Evolutionary conservation across 176 grass and related monocot species (phyloP).

Genomic region (Canna indica): DNA sequence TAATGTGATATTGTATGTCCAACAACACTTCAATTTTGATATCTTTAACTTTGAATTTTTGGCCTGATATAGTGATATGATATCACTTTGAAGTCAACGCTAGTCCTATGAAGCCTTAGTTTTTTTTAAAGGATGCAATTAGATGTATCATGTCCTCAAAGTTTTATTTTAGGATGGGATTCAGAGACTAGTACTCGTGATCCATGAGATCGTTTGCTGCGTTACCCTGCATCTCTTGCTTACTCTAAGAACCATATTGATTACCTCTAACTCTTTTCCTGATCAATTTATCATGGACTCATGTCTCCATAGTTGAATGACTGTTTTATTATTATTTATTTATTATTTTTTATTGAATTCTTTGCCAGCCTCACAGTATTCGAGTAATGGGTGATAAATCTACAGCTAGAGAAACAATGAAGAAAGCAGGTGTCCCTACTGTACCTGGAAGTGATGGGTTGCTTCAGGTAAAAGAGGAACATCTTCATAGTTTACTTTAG

Average conservation of each 20-base stretch:
- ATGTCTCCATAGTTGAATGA: not conserved
- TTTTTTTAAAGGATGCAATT: too few relatives aligned
- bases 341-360: too few relatives aligned
- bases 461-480: constrained; percentile 27
- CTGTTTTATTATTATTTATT: too few relatives aligned
- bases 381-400: constrained; percentile 48
- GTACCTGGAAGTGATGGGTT: constrained; percentile 44
- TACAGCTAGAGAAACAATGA: constrained; percentile 52
- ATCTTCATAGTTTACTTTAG: too few relatives aligned
- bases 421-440: constrained; percentile 48
- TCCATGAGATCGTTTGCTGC: not conserved
- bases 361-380: constrained; percentile 38
- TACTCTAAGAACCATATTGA: not conserved
- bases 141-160: too few relatives aligned
- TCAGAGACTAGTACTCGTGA: not conserved
- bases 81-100: too few relatives aligned
- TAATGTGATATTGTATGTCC: not conserved
- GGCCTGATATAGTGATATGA: too few relatives aligned
- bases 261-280: not conserved
- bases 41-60: not conserved
- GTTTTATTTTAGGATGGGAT: not conserved
- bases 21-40: too few relatives aligned
- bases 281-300: not conserved
- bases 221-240: not conserved
- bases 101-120: too few relatives aligned